These are phyloP conservation scores for Flaveria sonorensis DNA, from an alignment of 129 eudicot species.

Conservation along the genomic window DNA sequence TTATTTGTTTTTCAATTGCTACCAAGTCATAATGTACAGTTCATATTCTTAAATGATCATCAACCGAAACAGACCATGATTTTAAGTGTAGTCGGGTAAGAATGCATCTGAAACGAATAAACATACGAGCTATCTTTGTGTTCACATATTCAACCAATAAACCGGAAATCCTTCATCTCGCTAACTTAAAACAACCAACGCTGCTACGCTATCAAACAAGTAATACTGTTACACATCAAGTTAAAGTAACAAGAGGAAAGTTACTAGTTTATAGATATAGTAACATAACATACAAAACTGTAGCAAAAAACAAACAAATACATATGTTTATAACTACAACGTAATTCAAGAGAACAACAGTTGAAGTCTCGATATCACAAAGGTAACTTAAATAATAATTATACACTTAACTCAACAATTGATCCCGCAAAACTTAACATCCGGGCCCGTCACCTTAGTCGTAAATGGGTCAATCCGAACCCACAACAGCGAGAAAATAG, in stretches of 20 bases:
- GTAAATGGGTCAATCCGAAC: conserved; percentile 83
- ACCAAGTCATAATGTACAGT: not conserved
- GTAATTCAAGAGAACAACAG: conserved; percentile 13
- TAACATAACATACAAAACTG: conserved; percentile 34
- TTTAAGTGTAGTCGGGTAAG: not conserved
- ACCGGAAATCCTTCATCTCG: not conserved
- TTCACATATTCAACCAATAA: too few species aligned
- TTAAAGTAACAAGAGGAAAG: not conserved
- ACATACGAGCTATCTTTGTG: too few species aligned
- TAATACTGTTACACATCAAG: not conserved
- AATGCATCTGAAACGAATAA: too few species aligned
- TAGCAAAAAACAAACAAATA: conserved; percentile 29
- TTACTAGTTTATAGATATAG: conserved; percentile 15
- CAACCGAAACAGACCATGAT: too few species aligned
- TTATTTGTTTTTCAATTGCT: not conserved
- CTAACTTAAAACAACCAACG: not conserved
- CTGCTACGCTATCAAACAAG: not conserved
- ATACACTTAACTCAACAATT: conserved; percentile 51
- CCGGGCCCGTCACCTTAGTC: conserved; percentile 71
- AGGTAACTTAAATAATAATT: conserved; percentile 17
- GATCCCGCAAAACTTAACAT: conserved; percentile 70
- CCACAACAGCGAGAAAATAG: conserved; percentile 86
- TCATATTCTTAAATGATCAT: not conserved
- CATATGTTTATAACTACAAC: conserved; percentile 26
- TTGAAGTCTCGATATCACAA: conserved; percentile 30